These are phyloP conservation scores for Leucocoprinus birnbaumii DNA, from an alignment of 768 basidiomycete species.

Conservation along the genomic window DNA sequence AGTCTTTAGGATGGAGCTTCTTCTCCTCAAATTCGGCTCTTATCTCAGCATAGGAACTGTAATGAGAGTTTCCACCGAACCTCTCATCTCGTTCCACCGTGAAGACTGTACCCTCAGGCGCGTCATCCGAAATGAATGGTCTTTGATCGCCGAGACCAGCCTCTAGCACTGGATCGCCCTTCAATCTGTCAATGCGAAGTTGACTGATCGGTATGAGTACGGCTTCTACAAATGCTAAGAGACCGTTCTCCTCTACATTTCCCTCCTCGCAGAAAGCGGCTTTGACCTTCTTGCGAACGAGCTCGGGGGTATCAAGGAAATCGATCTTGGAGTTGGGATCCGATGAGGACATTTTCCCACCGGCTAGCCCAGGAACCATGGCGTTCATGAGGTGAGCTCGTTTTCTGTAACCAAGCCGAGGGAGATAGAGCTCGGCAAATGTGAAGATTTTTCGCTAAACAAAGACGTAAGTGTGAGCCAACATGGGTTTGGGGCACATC, in stretches of 20 bases:
- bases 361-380: conserved; percentile 94
- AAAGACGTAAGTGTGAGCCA: neutral
- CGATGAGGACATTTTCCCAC: conserved; percentile 98
- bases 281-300: conserved; percentile 86
- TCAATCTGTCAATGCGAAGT: conserved; percentile 58
- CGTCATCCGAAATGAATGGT: conserved; percentile 64
- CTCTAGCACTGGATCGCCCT: too few relatives aligned
- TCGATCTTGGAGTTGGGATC: conserved; percentile 99
- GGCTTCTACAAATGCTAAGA: conserved; percentile 80
- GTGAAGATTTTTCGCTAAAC: conserved; percentile 95
- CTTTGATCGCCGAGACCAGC: conserved; percentile 55
- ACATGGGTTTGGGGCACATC: conserved; percentile 16
- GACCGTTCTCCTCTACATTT: conserved; percentile 82
- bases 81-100: conserved; percentile 76
- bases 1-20: conserved; percentile 84
- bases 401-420: conserved; percentile 87
- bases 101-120: conserved; percentile 82
- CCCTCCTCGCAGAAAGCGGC: conserved; percentile 94
- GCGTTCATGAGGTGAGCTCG: conserved; percentile 97
- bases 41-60: conserved; percentile 59
- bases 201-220: conserved; percentile 88
- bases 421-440: conserved; percentile 94
- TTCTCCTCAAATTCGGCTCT: conserved; percentile 73
- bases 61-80: conserved; percentile 80
- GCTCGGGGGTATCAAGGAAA: conserved; percentile 86